These are phyloP conservation scores for Coffea canephora DNA, from an alignment of 257 asterid genomes.

Conservation along the genomic window DNA sequence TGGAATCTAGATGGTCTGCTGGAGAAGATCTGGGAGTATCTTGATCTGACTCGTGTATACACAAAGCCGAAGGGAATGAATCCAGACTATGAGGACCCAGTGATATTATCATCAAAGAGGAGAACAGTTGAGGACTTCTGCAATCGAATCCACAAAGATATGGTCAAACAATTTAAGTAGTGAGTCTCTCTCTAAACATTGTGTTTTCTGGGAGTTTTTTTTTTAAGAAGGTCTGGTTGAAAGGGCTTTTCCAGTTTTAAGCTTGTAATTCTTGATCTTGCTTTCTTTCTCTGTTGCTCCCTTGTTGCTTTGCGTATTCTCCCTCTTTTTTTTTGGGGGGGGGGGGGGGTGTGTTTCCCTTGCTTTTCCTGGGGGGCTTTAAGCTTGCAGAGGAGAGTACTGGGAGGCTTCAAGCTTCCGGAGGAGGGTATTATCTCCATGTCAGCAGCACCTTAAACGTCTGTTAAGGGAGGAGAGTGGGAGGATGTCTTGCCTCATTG, in stretches of 20 bases:
- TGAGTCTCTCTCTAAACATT: constrained; percentile 31
- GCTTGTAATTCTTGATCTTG: not conserved
- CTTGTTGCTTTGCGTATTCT: no score
- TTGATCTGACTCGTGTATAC: constrained; percentile 87
- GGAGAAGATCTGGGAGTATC: constrained; percentile 95
- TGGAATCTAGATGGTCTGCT: constrained; percentile 99
- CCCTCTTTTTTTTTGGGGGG: no score
- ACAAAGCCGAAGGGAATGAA: constrained; percentile 99
- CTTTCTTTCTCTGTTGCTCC: not conserved
- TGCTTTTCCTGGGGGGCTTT: no score
- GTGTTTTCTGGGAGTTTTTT: not conserved
- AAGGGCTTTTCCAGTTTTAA: not conserved
- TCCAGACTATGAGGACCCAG: constrained; percentile 98
- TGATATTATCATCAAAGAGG: constrained; percentile 86
- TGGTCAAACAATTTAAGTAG: constrained; percentile 94
- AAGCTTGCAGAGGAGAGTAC: no score
- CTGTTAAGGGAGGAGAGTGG: no score
- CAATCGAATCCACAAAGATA: constrained; percentile 86
- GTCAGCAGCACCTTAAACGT: no score
- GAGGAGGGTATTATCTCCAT: no score
- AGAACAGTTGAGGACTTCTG: constrained; percentile 93
- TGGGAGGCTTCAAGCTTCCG: no score
- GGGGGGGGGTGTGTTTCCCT: no score
- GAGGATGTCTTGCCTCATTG: no score
- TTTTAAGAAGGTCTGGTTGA: not conserved